Percentiles rank a stretch among this genome's conserved stretches.
phyloP scores from a whole-genome alignment of 495 filamentous ascomycete species.

The Friedmanniomyces simplex region DNA sequence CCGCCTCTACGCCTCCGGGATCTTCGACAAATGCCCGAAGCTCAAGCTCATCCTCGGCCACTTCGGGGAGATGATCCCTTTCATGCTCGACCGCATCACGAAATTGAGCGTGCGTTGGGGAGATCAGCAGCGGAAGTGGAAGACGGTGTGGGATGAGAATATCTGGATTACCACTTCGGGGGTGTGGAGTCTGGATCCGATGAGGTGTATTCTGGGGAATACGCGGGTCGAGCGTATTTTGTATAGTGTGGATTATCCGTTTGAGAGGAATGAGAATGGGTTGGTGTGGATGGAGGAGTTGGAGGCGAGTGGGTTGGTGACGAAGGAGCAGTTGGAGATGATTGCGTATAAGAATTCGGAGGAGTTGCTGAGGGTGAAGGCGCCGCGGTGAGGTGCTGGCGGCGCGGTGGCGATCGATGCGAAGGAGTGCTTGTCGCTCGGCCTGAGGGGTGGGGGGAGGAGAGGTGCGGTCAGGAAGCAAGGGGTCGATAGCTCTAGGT shows the following conservation, averaged over 20 bases:
- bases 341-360: slow-evolving; percentile 49
- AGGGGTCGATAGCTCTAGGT: no score
- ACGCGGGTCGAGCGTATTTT: slow-evolving; percentile 43
- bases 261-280: slow-evolving; percentile 36
- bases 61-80: slow-evolving; percentile 39
- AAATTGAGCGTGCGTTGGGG: slow-evolving; percentile 26
- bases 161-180: slow-evolving; percentile 34
- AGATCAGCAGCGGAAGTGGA: slow-evolving; percentile 22
- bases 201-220: slow-evolving; percentile 35
- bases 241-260: slow-evolving; percentile 54
- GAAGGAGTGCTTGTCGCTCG: no score
- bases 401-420: not conserved
- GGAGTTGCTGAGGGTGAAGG: slow-evolving; percentile 37
- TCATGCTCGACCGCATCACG: slow-evolving; percentile 33
- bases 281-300: slow-evolving; percentile 40
- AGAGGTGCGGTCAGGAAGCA: not conserved
- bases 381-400: slow-evolving; percentile 5
- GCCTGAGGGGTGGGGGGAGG: no score
- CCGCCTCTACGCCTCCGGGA: slow-evolving; percentile 33
- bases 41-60: slow-evolving; percentile 40
- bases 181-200: slow-evolving; percentile 31
- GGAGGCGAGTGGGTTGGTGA: slow-evolving; percentile 41
- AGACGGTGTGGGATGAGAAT: slow-evolving; percentile 36
- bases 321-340: slow-evolving; percentile 39
- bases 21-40: slow-evolving; percentile 41